Percentiles rank a stretch among this genome's conserved stretches.
Conservation (phyloP, 495 filamentous ascomycete genomes). For the Penicillium canariense region DNA sequence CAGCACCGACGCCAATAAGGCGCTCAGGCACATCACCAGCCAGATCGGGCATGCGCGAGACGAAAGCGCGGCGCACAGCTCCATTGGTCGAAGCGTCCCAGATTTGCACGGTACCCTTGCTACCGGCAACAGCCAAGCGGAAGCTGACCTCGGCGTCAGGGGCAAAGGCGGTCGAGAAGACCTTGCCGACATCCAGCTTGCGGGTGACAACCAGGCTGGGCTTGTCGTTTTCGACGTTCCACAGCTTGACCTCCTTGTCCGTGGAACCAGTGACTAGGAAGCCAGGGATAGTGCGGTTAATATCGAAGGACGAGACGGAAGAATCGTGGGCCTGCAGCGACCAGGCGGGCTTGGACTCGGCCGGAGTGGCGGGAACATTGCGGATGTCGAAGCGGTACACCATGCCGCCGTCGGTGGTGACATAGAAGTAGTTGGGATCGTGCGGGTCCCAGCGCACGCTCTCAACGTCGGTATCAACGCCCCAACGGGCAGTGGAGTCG, state of each 20-base stretch:
- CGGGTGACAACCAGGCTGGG: conserved; percentile 89
- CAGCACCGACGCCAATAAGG: conserved; percentile 67
- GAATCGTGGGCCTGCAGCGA: conserved; percentile 92
- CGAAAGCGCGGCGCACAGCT: conserved; percentile 85
- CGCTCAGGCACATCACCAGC: conserved; percentile 73
- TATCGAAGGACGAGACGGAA: conserved; percentile 90
- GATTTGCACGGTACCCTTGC: conserved; percentile 87
- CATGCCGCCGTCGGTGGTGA: conserved; percentile 86
- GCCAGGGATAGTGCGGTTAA: conserved; percentile 84
- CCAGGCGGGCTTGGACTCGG: conserved; percentile 82
- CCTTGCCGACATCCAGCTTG: conserved; percentile 88
- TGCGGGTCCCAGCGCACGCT: conserved; percentile 90
- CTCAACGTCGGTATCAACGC: conserved; percentile 93
- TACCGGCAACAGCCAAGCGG: conserved; percentile 87
- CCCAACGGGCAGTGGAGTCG: conserved; percentile 78
- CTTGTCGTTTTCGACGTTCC: conserved; percentile 75
- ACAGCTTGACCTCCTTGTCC: conserved; percentile 93
- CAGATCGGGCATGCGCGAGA: conserved; percentile 57
- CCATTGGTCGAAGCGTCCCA: conserved; percentile 97
- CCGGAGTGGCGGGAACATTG: conserved; percentile 62
- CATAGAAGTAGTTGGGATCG: conserved; percentile 88
- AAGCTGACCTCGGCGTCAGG: conserved; percentile 89
- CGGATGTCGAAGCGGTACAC: conserved; percentile 86
- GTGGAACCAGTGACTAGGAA: conserved; percentile 90
- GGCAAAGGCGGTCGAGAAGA: conserved; percentile 87